Evolutionary conservation across 257 asterid genomes (phyloP), one percentile per base, ranked within the genome.

Genomic region (Jacaranda mimosifolia): DNA sequence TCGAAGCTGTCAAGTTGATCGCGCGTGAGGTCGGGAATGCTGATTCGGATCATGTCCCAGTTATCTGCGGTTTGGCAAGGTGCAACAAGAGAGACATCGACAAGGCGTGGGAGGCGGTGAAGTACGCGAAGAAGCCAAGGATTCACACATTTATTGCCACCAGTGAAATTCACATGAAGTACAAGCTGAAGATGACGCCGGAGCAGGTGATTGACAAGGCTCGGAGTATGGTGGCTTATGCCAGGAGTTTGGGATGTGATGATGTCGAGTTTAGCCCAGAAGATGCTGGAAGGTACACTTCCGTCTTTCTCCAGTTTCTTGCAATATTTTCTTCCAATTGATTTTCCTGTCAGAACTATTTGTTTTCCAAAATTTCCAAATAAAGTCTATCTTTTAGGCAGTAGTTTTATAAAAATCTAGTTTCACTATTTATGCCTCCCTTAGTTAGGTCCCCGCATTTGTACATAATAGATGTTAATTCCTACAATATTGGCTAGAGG

Each of bases 191-290:
- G 83, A 96, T 82, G 94, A 89, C 89, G 9, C 91, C 75, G 43
- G 91, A 85, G 53, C 80, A 91, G 86, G 99, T 96, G 77, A 74
- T 93, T 32, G 97, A 90, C 63, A 96, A 86, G 85, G 99, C 99
- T n/a, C 89, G 88, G 84, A 88, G 86, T 64, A 93, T 93, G 99
- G 98, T 96, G 32, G 88, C 90, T 35, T 89, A 87, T 77, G 99
- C 97, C 11, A 79, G 97, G 88, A 90, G 94, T 63, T 83, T 95
- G 87, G 99, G 98, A 1, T 93, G 98, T 64, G 49, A 75, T 6
- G 99, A 96, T 63, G 98, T 93, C 19, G 99, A 96, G 35, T 96
- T 96, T 68, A 96, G 99, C 81, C 98, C 97, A 0, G 99, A 96
- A 86, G 99, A 93, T 78, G 99, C 97, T 49, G 99, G 97, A 86